Evolutionary conservation across 1,139 yeast genomes (phyloP).

Genomic region (Sugiyamaella paludigena): DNA sequence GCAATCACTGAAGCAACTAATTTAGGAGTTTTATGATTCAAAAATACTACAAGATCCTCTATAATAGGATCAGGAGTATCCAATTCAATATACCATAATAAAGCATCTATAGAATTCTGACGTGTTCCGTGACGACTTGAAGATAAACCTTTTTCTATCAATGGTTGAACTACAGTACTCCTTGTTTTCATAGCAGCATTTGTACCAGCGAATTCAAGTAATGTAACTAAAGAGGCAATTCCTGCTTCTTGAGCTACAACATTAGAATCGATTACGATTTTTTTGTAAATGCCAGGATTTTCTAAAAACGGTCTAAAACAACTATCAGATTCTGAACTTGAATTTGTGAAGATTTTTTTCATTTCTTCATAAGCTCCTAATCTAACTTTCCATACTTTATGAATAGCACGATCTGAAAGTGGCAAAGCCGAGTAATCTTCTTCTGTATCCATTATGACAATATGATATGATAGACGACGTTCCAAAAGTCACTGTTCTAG

Average conservation of each 20-base stretch:
- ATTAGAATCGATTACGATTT: constrained; percentile 69
- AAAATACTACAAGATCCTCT: constrained; percentile 63
- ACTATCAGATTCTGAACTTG: constrained; percentile 55
- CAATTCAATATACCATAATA: constrained; percentile 62
- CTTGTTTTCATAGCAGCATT: constrained; percentile 40
- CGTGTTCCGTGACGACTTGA: constrained; percentile 78
- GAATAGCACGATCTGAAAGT: constrained; percentile 61
- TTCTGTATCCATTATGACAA: constrained; percentile 46
- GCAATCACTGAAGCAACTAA: constrained; percentile 66
- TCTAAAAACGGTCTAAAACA: constrained; percentile 50
- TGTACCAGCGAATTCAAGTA: constrained; percentile 59
- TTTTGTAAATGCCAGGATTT: constrained; percentile 52
- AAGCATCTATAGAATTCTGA: constrained; percentile 58
- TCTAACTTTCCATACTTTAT: constrained; percentile 91
- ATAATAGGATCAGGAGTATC: constrained; percentile 65
- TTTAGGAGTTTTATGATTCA: constrained; percentile 70
- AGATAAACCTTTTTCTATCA: constrained; percentile 78
- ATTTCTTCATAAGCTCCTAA: constrained; percentile 74
- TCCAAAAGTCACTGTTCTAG: too few species aligned
- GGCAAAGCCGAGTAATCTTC: constrained; percentile 64
- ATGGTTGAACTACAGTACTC: constrained; percentile 50
- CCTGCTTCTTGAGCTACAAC: constrained; percentile 94
- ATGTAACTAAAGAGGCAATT: constrained; percentile 53
- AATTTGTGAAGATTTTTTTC: constrained; percentile 49
- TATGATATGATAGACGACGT: neutral